Conservation (phyloP, 306 rosid species). For the Pyrus bretschneideri region DNA sequence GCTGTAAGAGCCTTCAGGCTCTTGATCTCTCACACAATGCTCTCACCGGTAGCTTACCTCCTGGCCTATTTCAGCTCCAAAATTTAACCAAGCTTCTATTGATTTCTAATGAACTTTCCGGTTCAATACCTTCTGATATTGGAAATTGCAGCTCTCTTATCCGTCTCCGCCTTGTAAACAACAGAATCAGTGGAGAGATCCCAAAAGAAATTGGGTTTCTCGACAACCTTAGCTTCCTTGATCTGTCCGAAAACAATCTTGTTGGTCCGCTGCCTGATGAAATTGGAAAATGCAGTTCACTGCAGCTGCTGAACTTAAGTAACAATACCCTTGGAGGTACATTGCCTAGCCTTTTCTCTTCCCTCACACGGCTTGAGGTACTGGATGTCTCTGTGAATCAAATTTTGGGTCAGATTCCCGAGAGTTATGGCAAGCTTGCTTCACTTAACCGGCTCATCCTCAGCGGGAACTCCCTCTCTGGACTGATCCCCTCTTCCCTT, state of each 20-base stretch:
- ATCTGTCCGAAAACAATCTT: constrained; percentile 63
- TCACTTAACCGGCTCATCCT: constrained; percentile 60
- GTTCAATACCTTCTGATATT: constrained; percentile 54
- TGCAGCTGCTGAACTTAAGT: constrained; percentile 82
- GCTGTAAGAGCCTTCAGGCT: constrained; percentile 58
- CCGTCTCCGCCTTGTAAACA: constrained; percentile 51
- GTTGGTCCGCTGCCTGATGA: constrained; percentile 54
- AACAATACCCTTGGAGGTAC: constrained; percentile 64
- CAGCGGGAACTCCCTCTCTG: constrained; percentile 48
- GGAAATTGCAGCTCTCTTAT: constrained; percentile 68
- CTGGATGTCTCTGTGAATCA: constrained; percentile 63
- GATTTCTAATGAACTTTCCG: constrained; percentile 68
- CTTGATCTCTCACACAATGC: constrained; percentile 73
- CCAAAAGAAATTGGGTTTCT: constrained; percentile 63
- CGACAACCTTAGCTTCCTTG: constrained; percentile 56
- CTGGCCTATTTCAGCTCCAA: constrained; percentile 58
- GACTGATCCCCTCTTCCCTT: constrained; percentile 57
- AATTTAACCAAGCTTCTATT: constrained; percentile 70
- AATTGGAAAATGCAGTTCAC: constrained; percentile 54
- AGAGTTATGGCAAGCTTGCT: constrained; percentile 47
- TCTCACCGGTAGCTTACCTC: constrained; percentile 59
- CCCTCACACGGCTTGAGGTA: constrained; percentile 58
- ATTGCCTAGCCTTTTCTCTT: constrained; percentile 51
- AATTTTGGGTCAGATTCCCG: constrained; percentile 49
- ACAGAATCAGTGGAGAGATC: constrained; percentile 58